Evolutionary conservation across 108 stramenopile species (phyloP).

Genomic region (Skeletonema grethae): DNA sequence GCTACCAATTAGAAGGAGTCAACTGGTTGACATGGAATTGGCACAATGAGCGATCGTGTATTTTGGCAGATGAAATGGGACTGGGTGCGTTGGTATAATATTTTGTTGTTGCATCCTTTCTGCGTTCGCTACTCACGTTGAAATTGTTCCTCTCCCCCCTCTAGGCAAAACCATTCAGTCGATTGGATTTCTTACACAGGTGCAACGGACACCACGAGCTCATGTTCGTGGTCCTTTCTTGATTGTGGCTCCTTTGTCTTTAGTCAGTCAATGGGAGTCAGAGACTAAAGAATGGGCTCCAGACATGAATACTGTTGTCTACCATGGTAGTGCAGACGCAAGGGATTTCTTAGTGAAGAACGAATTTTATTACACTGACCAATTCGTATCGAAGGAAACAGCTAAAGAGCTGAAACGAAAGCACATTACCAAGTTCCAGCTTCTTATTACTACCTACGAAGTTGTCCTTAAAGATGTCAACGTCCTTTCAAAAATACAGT

Average conservation of each 20-base stretch:
- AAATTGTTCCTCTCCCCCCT: background rate
- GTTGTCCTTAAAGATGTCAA: slow-evolving; percentile 85
- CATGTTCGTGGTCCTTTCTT: slow-evolving; percentile 90
- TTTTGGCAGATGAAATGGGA: slow-evolving; percentile 98
- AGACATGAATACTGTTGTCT: slow-evolving; percentile 92
- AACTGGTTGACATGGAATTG: slow-evolving; percentile 97
- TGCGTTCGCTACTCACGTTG: background rate
- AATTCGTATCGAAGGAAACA: slow-evolving; percentile 64
- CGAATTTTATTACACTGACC: slow-evolving; percentile 91
- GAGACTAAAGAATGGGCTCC: slow-evolving; percentile 94
- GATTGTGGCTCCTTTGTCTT: slow-evolving; percentile 89
- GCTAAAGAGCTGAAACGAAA: slow-evolving; percentile 73
- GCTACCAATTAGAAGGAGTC: slow-evolving; percentile 96
- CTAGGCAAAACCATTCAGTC: slow-evolving; percentile 72
- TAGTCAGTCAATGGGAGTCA: slow-evolving; percentile 93
- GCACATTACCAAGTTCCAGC: slow-evolving; percentile 88
- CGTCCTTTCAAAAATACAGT: slow-evolving; percentile 81
- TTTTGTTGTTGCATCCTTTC: background rate
- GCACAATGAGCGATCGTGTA: slow-evolving; percentile 90
- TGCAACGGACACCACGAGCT: slow-evolving; percentile 54
- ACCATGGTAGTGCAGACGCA: slow-evolving; percentile 92
- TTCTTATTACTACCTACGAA: slow-evolving; percentile 97
- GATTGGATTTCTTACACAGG: slow-evolving; percentile 67
- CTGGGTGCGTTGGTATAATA: slow-evolving; percentile 56
- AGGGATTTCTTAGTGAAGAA: slow-evolving; percentile 83